Percentiles rank a stretch among this genome's conserved stretches.
phyloP scores from a whole-genome alignment of 176 grass and related monocot genomes.

The Pontederia paniculata region DNA sequence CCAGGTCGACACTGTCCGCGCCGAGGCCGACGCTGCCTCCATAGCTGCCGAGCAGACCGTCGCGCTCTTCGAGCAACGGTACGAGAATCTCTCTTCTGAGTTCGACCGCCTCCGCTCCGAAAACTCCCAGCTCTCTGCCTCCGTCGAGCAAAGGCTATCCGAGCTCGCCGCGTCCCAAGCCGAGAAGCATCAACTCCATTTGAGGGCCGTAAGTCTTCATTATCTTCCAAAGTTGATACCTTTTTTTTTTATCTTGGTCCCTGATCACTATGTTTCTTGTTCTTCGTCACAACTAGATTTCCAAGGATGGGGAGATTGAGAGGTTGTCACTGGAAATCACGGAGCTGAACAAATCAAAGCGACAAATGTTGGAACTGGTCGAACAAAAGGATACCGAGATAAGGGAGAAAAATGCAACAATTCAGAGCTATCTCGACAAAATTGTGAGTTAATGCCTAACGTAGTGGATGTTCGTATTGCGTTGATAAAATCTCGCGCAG shows the following conservation, averaged over 20 bases:
- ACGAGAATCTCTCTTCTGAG: slow-evolving; percentile 52
- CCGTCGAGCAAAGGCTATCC: slow-evolving; percentile 48
- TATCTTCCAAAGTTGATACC: slow-evolving; percentile 9
- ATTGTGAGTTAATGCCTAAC: slow-evolving; percentile 40
- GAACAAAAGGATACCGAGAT: slow-evolving; percentile 77
- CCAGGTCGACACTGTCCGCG: slow-evolving; percentile 69
- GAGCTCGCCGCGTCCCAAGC: slow-evolving; percentile 50
- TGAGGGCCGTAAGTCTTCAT: slow-evolving; percentile 48
- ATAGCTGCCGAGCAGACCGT: slow-evolving; percentile 90
- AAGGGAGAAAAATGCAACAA: slow-evolving; percentile 63
- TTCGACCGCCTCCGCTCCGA: slow-evolving; percentile 53
- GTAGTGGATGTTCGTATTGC: no score
- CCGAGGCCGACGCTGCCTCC: slow-evolving; percentile 64
- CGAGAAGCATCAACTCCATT: slow-evolving; percentile 84
- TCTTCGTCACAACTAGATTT: slow-evolving; percentile 34
- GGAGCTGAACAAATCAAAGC: slow-evolving; percentile 69
- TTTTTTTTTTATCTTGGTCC: not conserved
- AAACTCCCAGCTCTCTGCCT: slow-evolving; percentile 40
- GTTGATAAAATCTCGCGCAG: no score
- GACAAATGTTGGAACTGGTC: slow-evolving; percentile 63
- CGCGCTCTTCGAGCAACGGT: slow-evolving; percentile 82
- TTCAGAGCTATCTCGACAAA: slow-evolving; percentile 80
- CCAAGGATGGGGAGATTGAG: slow-evolving; percentile 72
- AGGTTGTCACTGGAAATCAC: slow-evolving; percentile 45
- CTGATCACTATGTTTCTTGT: not conserved